phyloP scores from a whole-genome alignment of 2,329 filamentous ascomycete genomes.

The Fulvia fulva region DNA sequence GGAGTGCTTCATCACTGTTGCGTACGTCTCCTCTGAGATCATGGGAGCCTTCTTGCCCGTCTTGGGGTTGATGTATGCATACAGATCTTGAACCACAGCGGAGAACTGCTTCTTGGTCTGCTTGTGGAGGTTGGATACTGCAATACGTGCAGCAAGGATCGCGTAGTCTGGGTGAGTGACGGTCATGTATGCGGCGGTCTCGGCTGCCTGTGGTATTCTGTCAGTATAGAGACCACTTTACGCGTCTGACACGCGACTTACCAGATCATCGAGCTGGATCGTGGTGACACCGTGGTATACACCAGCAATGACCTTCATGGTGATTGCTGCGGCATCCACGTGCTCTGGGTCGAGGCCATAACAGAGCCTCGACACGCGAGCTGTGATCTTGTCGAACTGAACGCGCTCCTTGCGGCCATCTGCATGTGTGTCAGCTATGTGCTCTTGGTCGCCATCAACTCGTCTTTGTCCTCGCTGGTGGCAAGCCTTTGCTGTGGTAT shows the following conservation, averaged over 20 bases:
- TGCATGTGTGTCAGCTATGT: constrained; percentile 39
- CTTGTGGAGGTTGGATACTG: constrained; percentile 99
- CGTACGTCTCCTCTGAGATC: constrained; percentile 88
- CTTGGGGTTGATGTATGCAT: constrained; percentile 93
- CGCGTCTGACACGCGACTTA: constrained; percentile 48
- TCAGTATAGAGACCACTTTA: neutral
- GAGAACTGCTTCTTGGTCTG: constrained; percentile 99
- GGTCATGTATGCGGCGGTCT: constrained; percentile 99
- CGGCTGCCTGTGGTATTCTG: constrained; percentile 66
- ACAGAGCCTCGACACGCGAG: constrained; percentile 93
- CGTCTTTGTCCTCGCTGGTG: constrained; percentile 15
- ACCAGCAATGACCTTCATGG: constrained; percentile 98
- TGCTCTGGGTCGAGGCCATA: constrained; percentile 95
- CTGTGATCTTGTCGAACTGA: constrained; percentile 99
- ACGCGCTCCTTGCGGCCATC: constrained; percentile 99
- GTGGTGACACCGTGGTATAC: constrained; percentile 98
- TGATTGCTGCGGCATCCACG: constrained; percentile 96
- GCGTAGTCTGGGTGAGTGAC: constrained; percentile 99
- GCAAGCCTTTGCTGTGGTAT: neutral
- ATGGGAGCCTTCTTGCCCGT: constrained; percentile 81
- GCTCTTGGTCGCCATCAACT: neutral
- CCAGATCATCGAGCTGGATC: constrained; percentile 91
- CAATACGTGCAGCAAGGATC: constrained; percentile 95
- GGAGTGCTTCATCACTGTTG: constrained; percentile 90
- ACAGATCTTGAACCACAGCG: constrained; percentile 87